These are phyloP conservation scores for Cladosporium sp. DNA, from an alignment of 2,329 filamentous ascomycete species.

Conservation along the genomic window DNA sequence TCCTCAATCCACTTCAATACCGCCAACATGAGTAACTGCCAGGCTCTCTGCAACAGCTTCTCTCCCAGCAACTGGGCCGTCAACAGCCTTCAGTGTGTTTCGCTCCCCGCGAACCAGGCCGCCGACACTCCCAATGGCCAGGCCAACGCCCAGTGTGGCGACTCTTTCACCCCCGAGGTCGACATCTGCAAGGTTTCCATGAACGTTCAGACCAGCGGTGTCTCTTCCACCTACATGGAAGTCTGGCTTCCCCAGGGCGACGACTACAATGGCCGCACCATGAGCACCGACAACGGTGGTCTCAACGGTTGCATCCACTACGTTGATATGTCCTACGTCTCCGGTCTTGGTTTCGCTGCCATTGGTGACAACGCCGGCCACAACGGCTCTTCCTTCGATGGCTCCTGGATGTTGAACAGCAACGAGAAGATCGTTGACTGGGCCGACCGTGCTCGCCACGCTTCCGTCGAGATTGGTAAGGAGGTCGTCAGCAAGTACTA, in stretches of 20 bases:
- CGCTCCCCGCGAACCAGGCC: constrained; percentile 1
- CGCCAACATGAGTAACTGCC: constrained; percentile 19
- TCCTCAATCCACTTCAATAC: not conserved
- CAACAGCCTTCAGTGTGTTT: constrained; percentile 8
- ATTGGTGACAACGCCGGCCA: constrained; percentile 41
- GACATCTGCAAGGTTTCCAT: constrained; percentile 47
- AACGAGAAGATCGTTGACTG: constrained; percentile 38
- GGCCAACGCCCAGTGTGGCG: constrained; percentile 28
- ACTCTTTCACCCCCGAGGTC: constrained; percentile 30
- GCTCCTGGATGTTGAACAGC: constrained; percentile 33
- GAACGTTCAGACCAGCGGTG: constrained; percentile 43
- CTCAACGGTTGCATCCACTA: constrained; percentile 39
- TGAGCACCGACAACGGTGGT: constrained; percentile 41
- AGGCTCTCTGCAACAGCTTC: constrained; percentile 21
- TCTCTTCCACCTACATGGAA: constrained; percentile 48
- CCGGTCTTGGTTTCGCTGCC: constrained; percentile 36
- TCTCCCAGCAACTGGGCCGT: constrained; percentile 21
- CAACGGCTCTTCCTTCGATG: constrained; percentile 37
- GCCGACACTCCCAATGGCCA: constrained; percentile 20
- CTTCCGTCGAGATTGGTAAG: constrained; percentile 38
- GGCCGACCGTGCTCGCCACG: constrained; percentile 38
- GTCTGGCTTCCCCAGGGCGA: constrained; percentile 48
- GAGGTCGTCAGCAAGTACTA: constrained; percentile 43
- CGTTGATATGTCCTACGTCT: constrained; percentile 37
- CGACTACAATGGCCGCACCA: constrained; percentile 38